phyloP scores from a whole-genome alignment of 495 filamentous ascomycete genomes.

The Xylaria nigripes region DNA sequence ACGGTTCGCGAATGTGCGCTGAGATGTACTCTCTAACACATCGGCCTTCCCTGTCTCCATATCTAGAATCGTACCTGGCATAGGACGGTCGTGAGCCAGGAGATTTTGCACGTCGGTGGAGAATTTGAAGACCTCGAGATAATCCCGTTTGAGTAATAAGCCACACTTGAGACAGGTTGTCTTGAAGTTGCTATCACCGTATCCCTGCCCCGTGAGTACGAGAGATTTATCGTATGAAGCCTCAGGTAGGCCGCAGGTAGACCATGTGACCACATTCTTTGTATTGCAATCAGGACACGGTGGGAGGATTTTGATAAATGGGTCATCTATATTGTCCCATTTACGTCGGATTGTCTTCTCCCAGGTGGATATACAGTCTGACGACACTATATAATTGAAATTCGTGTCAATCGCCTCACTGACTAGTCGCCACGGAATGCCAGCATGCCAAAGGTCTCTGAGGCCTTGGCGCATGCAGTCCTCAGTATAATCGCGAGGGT shows the following conservation, averaged over 20 bases:
- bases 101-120: slow-evolving; percentile 43
- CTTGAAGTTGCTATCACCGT: slow-evolving; percentile 53
- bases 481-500: slow-evolving; percentile 69
- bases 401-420: slow-evolving; percentile 56
- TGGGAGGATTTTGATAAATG: slow-evolving; percentile 36
- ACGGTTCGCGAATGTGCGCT: slow-evolving; percentile 53
- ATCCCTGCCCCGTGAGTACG: slow-evolving; percentile 44
- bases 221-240: slow-evolving; percentile 8
- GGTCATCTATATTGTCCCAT: slow-evolving; percentile 55
- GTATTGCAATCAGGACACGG: slow-evolving; percentile 50
- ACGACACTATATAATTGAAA: slow-evolving; percentile 53
- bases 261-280: slow-evolving; percentile 49
- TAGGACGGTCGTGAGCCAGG: slow-evolving; percentile 36
- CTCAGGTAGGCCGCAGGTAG: slow-evolving; percentile 40
- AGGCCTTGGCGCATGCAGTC: slow-evolving; percentile 61
- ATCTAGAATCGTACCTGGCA: slow-evolving; percentile 58
- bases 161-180: slow-evolving; percentile 40
- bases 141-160: slow-evolving; percentile 43
- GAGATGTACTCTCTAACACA: slow-evolving; percentile 11
- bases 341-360: slow-evolving; percentile 38
- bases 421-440: slow-evolving; percentile 64
- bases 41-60: slow-evolving; percentile 29
- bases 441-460: slow-evolving; percentile 52
- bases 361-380: slow-evolving; percentile 42
- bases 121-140: slow-evolving; percentile 51